Percentiles rank a stretch among this genome's conserved stretches.
phyloP scores from a whole-genome alignment of 202 grass and related monocot species.

The Digitaria exilis region DNA sequence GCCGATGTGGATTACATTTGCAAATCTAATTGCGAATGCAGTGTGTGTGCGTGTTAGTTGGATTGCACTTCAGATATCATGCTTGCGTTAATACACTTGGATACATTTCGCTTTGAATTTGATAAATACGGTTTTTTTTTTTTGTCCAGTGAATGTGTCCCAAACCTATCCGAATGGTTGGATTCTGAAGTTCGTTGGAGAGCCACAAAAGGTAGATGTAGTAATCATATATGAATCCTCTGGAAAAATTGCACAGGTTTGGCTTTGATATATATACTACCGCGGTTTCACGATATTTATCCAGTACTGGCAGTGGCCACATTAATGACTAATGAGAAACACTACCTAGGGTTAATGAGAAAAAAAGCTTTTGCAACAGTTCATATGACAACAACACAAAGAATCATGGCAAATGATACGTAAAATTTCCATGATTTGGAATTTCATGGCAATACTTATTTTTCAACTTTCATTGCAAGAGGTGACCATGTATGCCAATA shows the following conservation, averaged over 20 bases:
- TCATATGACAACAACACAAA: too few relatives aligned
- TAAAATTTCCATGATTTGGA: background rate
- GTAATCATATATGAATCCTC: background rate
- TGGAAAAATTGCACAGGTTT: background rate
- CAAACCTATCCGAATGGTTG: background rate
- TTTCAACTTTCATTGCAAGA: background rate
- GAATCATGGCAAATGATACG: too few relatives aligned
- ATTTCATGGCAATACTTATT: background rate
- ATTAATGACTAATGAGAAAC: too few relatives aligned
- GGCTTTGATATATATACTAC: background rate
- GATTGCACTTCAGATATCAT: conserved; percentile 20
- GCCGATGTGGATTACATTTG: conserved; percentile 45
- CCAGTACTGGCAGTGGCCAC: too few relatives aligned
- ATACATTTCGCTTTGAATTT: background rate
- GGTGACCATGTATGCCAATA: background rate
- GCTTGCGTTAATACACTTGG: background rate
- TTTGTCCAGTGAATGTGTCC: conserved; percentile 35
- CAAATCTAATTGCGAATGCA: conserved; percentile 15
- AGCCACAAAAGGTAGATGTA: background rate
- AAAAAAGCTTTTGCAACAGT: too few relatives aligned
- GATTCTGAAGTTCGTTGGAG: conserved; percentile 15
- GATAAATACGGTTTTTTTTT: background rate
- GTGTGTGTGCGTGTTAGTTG: conserved; percentile 31
- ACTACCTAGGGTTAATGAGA: too few relatives aligned
- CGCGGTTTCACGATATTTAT: background rate